These are phyloP conservation scores for Microcyclospora tardicrescens DNA, from an alignment of 2,329 filamentous ascomycete species.

Conservation along the genomic window DNA sequence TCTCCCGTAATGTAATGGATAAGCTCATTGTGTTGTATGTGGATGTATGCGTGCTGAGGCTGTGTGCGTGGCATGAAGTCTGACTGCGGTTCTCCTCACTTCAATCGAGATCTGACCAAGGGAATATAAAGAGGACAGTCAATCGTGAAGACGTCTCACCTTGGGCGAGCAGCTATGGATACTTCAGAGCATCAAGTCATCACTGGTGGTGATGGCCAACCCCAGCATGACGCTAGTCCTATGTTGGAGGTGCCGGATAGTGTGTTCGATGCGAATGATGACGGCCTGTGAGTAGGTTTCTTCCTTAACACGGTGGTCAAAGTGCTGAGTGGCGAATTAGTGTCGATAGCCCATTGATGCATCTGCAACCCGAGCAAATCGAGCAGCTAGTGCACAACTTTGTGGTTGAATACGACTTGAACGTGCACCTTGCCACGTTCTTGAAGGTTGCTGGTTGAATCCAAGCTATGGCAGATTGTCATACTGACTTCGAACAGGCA, in stretches of 20 bases:
- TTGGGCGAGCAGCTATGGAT: too few species aligned
- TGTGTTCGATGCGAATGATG: constrained; percentile 9
- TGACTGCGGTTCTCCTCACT: too few species aligned
- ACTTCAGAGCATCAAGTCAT: too few species aligned
- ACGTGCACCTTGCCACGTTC: constrained; percentile 9
- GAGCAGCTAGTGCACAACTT: constrained; percentile 8
- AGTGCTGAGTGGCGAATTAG: constrained; percentile 1
- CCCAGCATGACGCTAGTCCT: constrained; percentile 1
- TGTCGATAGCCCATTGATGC: constrained; percentile 12
- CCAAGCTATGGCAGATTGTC: too few species aligned
- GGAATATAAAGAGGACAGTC: too few species aligned
- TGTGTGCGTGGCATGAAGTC: too few species aligned
- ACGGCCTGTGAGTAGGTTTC: constrained; percentile 5
- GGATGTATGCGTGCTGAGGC: too few species aligned
- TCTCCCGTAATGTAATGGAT: too few species aligned
- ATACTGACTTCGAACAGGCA: constrained; percentile 5
- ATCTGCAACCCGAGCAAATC: constrained; percentile 7
- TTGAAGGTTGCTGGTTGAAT: constrained; percentile 5
- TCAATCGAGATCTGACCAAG: too few species aligned
- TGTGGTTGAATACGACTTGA: constrained; percentile 6
- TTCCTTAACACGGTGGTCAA: not conserved
- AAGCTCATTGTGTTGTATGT: too few species aligned
- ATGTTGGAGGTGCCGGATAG: constrained; percentile 3
- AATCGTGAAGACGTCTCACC: too few species aligned
- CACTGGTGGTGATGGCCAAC: not conserved